Evolutionary conservation across 306 rosid genomes (phyloP).

Genomic region (Corylus heterophylla): DNA sequence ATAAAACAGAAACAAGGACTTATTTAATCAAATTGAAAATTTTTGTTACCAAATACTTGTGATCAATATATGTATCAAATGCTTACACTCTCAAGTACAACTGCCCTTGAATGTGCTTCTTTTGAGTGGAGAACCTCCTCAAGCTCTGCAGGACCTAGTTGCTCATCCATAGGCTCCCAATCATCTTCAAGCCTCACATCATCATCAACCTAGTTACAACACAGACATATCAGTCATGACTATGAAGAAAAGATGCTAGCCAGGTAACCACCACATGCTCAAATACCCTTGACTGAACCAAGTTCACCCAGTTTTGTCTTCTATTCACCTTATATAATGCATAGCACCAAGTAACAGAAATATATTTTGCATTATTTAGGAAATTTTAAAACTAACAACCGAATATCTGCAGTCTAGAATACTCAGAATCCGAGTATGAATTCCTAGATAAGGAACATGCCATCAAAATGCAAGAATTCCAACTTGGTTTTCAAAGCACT

Average conservation of each 20-base stretch:
- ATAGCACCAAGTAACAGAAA: background rate
- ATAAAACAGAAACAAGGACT: background rate
- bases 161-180: conserved; percentile 97
- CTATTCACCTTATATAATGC: background rate
- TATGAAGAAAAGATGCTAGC: conserved; percentile 19
- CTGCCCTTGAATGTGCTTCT: conserved; percentile 92
- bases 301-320: background rate
- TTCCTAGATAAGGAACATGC: background rate
- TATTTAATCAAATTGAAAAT: background rate
- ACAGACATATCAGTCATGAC: conserved; percentile 12
- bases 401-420: background rate
- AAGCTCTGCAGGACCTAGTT: conserved; percentile 69
- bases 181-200: conserved; percentile 96
- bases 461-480: background rate
- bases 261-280: background rate
- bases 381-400: background rate
- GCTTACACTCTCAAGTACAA: conserved; percentile 96
- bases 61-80: conserved; percentile 8
- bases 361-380: background rate
- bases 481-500: background rate
- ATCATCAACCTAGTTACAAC: conserved; percentile 62
- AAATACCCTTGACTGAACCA: conserved; percentile 3
- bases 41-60: conserved; percentile 2
- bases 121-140: conserved; percentile 79
- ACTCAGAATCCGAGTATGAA: background rate